Percentiles rank a stretch among this genome's conserved stretches.
phyloP scores from a whole-genome alignment of 1,284 basidiomycete genomes.

The Caloboletus firmus region DNA sequence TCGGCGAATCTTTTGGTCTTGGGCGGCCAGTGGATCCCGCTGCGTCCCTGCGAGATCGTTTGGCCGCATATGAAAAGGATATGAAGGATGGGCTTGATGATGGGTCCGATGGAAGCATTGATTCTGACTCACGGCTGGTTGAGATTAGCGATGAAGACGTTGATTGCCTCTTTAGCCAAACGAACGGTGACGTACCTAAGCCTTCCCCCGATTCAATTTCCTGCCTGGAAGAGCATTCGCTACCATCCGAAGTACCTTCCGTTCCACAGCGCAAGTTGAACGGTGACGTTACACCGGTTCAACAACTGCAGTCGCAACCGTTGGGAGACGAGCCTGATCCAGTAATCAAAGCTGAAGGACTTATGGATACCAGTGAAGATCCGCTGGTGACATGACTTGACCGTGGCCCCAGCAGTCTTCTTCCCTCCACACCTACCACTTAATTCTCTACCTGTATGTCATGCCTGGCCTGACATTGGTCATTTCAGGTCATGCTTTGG shows the following conservation, averaged over 20 bases:
- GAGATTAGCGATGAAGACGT: conserved; percentile 34
- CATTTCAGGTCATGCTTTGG: conserved; percentile 18
- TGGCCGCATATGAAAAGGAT: conserved; percentile 61
- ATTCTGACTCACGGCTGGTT: conserved; percentile 23
- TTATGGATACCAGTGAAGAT: conserved; percentile 70
- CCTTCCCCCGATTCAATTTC: conserved; percentile 11
- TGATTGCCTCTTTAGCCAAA: conserved; percentile 34
- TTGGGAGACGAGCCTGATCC: conserved; percentile 59
- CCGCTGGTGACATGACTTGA: conserved; percentile 53
- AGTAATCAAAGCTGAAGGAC: conserved; percentile 65
- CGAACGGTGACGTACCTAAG: conserved; percentile 27
- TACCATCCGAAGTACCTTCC: conserved; percentile 48
- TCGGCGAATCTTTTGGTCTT: conserved; percentile 47
- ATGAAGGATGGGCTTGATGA: conserved; percentile 34
- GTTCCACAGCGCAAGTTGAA: conserved; percentile 45
- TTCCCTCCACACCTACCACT: neutral
- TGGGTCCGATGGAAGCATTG: conserved; percentile 26
- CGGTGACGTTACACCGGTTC: conserved; percentile 46
- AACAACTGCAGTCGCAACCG: conserved; percentile 56
- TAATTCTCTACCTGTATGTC: conserved; percentile 14
- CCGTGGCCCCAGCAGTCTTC: neutral
- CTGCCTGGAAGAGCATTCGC: conserved; percentile 7
- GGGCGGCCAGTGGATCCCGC: conserved; percentile 48
- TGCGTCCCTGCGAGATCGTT: conserved; percentile 55
- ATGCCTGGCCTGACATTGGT: conserved; percentile 9